phyloP scores from a whole-genome alignment of 371 early-diverging fungal genomes.

The Mucor circinelloides region DNA sequence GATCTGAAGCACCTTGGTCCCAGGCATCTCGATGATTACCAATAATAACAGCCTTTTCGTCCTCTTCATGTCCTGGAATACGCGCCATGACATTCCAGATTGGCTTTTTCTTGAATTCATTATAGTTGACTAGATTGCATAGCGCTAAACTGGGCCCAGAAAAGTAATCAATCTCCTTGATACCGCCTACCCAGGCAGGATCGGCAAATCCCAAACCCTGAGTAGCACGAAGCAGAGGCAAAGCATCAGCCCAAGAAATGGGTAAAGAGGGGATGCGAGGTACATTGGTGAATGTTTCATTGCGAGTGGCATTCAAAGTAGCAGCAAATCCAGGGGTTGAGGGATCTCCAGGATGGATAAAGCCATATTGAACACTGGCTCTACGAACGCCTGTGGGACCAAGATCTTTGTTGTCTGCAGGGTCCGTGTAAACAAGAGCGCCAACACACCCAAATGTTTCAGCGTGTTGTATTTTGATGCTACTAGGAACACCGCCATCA shows the following conservation, averaged over 20 bases:
- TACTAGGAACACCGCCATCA: slow-evolving; percentile 61
- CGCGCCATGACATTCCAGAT: slow-evolving; percentile 68
- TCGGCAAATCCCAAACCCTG: slow-evolving; percentile 47
- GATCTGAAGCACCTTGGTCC: slow-evolving; percentile 70
- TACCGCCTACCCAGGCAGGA: slow-evolving; percentile 43
- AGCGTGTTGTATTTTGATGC: slow-evolving; percentile 66
- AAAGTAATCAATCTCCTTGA: slow-evolving; percentile 47
- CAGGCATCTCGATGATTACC: slow-evolving; percentile 74
- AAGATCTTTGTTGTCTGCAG: slow-evolving; percentile 36
- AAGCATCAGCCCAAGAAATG: slow-evolving; percentile 66
- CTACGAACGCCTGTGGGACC: slow-evolving; percentile 50
- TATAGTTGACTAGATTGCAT: slow-evolving; percentile 56
- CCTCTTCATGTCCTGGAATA: slow-evolving; percentile 60
- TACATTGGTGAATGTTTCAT: slow-evolving; percentile 43
- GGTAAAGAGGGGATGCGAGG: slow-evolving; percentile 69
- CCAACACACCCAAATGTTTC: slow-evolving; percentile 61
- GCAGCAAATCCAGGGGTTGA: slow-evolving; percentile 67
- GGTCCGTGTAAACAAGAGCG: slow-evolving; percentile 65
- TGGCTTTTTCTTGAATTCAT: slow-evolving; percentile 58
- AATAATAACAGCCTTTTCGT: slow-evolving; percentile 58
- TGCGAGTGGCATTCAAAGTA: slow-evolving; percentile 51
- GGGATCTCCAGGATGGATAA: slow-evolving; percentile 65
- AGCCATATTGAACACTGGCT: slow-evolving; percentile 58
- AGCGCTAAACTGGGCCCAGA: slow-evolving; percentile 57
- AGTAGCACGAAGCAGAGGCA: slow-evolving; percentile 56